Percentiles rank a stretch among this genome's conserved stretches.
Evolutionary conservation across 495 filamentous ascomycete species (phyloP).

Genomic region (Hypoxylon fragiforme): DNA sequence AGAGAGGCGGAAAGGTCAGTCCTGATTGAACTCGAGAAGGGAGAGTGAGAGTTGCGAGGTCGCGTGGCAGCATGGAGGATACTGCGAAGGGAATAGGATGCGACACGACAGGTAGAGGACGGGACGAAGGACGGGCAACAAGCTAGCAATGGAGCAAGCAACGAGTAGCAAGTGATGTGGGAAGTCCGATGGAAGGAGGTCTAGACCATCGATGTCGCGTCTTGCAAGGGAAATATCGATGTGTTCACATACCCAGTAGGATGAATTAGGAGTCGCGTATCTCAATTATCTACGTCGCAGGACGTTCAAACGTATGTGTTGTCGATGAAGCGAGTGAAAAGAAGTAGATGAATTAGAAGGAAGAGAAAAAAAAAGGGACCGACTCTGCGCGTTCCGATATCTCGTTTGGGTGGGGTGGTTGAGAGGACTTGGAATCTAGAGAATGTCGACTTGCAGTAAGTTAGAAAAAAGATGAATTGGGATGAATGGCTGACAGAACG

Average conservation of each 20-base stretch:
- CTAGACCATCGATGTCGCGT: not conserved
- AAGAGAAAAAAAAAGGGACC: not conserved
- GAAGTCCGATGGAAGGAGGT: not conserved
- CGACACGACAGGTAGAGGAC: not conserved
- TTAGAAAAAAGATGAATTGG: constrained; percentile 22
- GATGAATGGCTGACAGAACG: constrained; percentile 14
- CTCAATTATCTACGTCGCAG: constrained; percentile 14
- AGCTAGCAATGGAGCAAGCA: too few relatives aligned
- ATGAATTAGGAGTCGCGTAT: constrained; percentile 29
- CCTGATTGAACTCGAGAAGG: constrained; percentile 1
- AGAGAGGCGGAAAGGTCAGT: constrained; percentile 22
- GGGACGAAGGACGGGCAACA: too few relatives aligned
- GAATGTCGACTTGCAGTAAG: constrained; percentile 22
- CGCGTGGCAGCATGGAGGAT: not conserved
- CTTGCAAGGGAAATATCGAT: constrained; percentile 2
- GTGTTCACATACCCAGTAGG: constrained; percentile 21
- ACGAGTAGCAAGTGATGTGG: too few relatives aligned
- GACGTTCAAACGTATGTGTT: constrained; percentile 9
- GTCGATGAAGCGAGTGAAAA: constrained; percentile 27
- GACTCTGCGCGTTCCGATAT: constrained; percentile 23
- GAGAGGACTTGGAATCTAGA: too few relatives aligned
- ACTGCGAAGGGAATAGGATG: too few relatives aligned
- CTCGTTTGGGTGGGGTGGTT: constrained; percentile 7
- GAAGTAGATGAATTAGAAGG: constrained; percentile 8
- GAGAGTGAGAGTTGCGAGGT: constrained; percentile 9